Evolutionary conservation across 768 basidiomycete genomes (phyloP), one percentile per base, ranked within the genome.

Genomic region (Hericium rajendrae): DNA sequence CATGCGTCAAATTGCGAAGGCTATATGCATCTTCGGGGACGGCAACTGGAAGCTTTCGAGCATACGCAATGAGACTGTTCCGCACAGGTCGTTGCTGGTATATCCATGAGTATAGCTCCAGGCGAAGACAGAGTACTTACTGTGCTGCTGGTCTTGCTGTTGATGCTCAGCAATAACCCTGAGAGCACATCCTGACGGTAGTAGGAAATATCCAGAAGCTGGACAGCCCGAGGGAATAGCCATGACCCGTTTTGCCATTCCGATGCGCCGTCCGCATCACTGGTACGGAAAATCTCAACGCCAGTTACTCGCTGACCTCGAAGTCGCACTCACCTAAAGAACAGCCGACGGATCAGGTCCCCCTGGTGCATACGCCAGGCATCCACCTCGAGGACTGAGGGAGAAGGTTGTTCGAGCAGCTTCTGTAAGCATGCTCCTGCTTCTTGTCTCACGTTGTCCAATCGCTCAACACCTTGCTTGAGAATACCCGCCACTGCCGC

Each of bases 391-490:
- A 64, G 65, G 18, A 75, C 69, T 16, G 65, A 62, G 41, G 83
- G 85, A 12, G 73, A 68, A 8, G 75, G 70, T 28, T 79, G 67
- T 22, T 68, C 64, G 50, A 91, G 64, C 28, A 93, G 68, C 57
- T 68, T 69, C 55, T 75, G 48, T 60, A 93, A 74, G 60, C 80
- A 76, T 59, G 76, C 73, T 1, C 91, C 91, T 9, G 91, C 88
- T 52, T 81, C 83, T 57, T 86, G 88, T 48, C 95, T 80, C 51
- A 97, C 90, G 65, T 87, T 92, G 67, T 97, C 94, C 16, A 98
- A 78, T 64, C 92, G 78, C 70, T 97, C 95, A 28, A 90, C 83
- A 4, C 90, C 88, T 66, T 94, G 93, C 72, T 92, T 95, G 57
- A 94, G 74, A 49, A 94, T 79, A 0, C 84, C 84, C 13, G 77